A percentile compares a stretch with the other conserved stretches of the same genome.
phyloP scores from a whole-genome alignment of 1,284 basidiomycete species.

The Trametes versicolor region DNA sequence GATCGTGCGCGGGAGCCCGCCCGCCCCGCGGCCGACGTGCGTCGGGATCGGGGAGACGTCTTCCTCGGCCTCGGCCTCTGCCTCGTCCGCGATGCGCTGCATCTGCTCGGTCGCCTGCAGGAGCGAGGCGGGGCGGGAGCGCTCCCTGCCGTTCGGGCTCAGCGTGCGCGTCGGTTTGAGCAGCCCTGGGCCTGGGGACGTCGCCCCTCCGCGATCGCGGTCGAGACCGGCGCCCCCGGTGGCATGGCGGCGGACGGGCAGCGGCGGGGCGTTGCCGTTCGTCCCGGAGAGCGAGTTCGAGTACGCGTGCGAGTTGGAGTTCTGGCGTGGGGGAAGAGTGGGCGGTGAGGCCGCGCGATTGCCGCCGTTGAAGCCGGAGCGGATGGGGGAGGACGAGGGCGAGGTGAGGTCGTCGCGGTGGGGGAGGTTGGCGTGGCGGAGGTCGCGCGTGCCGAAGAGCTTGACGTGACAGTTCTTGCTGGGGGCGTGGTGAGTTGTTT shows the following conservation, averaged over 20 bases:
- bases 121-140: constrained; percentile 34
- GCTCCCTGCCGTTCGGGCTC: constrained; percentile 38
- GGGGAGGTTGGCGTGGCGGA: constrained; percentile 79
- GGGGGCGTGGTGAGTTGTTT: constrained; percentile 22
- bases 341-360: constrained; percentile 33
- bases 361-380: constrained; percentile 26
- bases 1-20: constrained; percentile 50
- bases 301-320: constrained; percentile 4
- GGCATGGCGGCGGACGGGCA: constrained; percentile 44
- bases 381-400: constrained; percentile 35
- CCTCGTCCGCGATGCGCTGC: constrained; percentile 27
- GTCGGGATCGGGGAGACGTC: constrained; percentile 38
- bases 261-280: constrained; percentile 30
- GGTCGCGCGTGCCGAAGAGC: constrained; percentile 76
- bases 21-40: constrained; percentile 48
- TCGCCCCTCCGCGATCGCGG: background rate
- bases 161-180: constrained; percentile 46
- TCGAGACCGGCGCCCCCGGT: constrained; percentile 40
- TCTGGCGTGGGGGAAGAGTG: constrained; percentile 24
- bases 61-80: background rate
- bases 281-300: background rate
- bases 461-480: constrained; percentile 81
- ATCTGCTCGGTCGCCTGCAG: constrained; percentile 24
- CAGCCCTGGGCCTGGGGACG: constrained; percentile 39
- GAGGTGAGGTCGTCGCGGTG: constrained; percentile 49